phyloP scores from a whole-genome alignment of 164 flowering plant species.

The Kingdonia uniflora region DNA sequence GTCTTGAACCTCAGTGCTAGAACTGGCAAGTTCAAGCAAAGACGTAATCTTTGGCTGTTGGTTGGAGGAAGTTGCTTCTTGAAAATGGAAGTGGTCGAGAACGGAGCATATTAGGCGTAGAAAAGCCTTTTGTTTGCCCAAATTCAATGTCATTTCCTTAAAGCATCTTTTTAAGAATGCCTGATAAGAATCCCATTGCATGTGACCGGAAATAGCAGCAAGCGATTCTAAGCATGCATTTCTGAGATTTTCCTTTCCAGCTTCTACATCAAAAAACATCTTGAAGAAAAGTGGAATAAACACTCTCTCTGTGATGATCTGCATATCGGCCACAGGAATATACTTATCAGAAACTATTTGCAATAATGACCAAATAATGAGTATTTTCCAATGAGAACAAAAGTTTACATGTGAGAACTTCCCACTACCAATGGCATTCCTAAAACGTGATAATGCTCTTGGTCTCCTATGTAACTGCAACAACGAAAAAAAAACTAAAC shows the following conservation, averaged over 20 bases:
- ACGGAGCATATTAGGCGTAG: slow-evolving; percentile 62
- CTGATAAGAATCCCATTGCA: slow-evolving; percentile 73
- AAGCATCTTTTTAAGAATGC: slow-evolving; percentile 59
- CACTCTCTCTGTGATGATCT: slow-evolving; percentile 46
- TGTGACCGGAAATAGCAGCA: slow-evolving; percentile 58
- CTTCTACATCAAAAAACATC: slow-evolving; percentile 58
- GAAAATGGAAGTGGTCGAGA: slow-evolving; percentile 69
- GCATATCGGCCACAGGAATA: slow-evolving; percentile 7
- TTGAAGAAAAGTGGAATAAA: slow-evolving; percentile 80
- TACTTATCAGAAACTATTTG: too few species aligned
- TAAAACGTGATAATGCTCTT: slow-evolving; percentile 68
- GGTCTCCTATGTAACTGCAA: slow-evolving; percentile 76
- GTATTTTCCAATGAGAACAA: not conserved
- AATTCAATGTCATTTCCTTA: slow-evolving; percentile 43
- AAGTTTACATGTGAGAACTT: slow-evolving; percentile 44
- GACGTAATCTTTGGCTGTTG: slow-evolving; percentile 13
- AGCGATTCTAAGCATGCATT: slow-evolving; percentile 69
- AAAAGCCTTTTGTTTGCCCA: slow-evolving; percentile 54
- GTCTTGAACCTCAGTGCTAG: slow-evolving; percentile 32
- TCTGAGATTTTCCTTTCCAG: slow-evolving; percentile 68
- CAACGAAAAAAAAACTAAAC: slow-evolving; percentile 4
- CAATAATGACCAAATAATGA: too few species aligned
- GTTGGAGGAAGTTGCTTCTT: slow-evolving; percentile 7
- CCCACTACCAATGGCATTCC: slow-evolving; percentile 26
- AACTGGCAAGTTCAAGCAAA: slow-evolving; percentile 1